Percentiles rank a stretch among this genome's conserved stretches.
These are phyloP conservation scores for Sclerotinia minor DNA, from an alignment of 2,329 filamentous ascomycete species.

Conservation along the genomic window DNA sequence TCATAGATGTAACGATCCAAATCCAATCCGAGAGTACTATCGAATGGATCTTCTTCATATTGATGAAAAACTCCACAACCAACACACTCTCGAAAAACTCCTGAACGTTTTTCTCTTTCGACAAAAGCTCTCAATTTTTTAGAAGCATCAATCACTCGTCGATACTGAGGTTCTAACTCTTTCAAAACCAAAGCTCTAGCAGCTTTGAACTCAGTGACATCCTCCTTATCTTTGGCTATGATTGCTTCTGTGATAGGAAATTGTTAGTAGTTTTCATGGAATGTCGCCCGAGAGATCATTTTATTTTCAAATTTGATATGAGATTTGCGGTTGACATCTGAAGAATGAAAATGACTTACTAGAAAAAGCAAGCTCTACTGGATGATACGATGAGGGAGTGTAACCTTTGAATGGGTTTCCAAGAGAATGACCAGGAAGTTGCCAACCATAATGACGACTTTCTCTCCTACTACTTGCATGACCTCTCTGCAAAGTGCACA, in stretches of 20 bases:
- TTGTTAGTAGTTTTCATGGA: not conserved
- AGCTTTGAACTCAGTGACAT: constrained; percentile 20
- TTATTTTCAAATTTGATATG: not conserved
- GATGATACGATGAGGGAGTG: not conserved
- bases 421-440: constrained; percentile 3
- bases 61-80: constrained; percentile 18
- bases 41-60: constrained; percentile 18
- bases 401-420: constrained; percentile 21
- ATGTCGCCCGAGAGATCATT: not conserved
- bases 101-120: constrained; percentile 1
- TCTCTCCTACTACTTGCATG: not conserved
- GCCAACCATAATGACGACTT: constrained; percentile 21
- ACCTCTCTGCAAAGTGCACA: constrained; percentile 8
- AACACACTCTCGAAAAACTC: constrained; percentile 17
- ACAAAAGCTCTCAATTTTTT: constrained; percentile 18
- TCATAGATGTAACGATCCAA: constrained; percentile 24
- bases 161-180: constrained; percentile 24
- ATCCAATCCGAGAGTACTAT: constrained; percentile 1
- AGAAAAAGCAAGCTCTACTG: constrained; percentile 21
- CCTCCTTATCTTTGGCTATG: constrained; percentile 10
- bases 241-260: not conserved
- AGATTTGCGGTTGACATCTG: not conserved
- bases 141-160: constrained; percentile 20
- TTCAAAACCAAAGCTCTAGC: constrained; percentile 13
- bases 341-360: constrained; percentile 2